Evolutionary conservation across 2,329 filamentous ascomycete species (phyloP), one percentile per base, ranked within the genome.

Genomic region (Esteya vermicola): DNA sequence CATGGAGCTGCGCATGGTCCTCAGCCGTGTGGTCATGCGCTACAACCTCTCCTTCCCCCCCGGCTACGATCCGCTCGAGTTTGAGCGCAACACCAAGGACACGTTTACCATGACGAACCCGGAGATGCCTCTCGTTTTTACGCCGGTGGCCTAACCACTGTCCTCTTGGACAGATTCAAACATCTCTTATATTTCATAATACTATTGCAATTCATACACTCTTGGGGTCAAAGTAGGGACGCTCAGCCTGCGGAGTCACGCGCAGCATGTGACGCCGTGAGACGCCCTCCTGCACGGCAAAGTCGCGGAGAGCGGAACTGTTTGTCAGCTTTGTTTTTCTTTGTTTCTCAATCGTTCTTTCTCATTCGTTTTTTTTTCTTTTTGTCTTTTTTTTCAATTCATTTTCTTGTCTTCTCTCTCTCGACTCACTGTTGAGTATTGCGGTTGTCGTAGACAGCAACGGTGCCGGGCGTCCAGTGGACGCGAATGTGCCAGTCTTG

Each of bases 401-500:
- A 7, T n/a, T n/a, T n/a, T n/a, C n/a, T n/a, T n/a, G n/a, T n/a
- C n/a, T n/a, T n/a, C n/a, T n/a, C n/a, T 22, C 6, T 22, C 19
- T 10, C 18, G 16, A 40, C 39, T 16, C 20, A 44, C 42, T 51
- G 48, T 32, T 51, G 50, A 6, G 48, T 51, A 21, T 45, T 44
- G 27, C 50, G 45, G 41, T 51, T 51, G 39, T 51, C 47, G 28
- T 42, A 68, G 49, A 68, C 60, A 1, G 63, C 64, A 13, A 67
- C 60, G 18, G 58, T 62, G 0, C 64, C 64, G 6, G 60, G 57
- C 0, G 55, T 48, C 64, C 65, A 68, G 43, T 63, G 65, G 53
- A 62, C 63, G 1, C 64, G 55, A 7, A 67, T 61, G 22, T 57
- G 58, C 46, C 64, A 63, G 46, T 68, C 65, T 35, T 67, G 62